These are phyloP conservation scores for Byssothecium circinans DNA, from an alignment of 2,329 filamentous ascomycete species.

Conservation along the genomic window DNA sequence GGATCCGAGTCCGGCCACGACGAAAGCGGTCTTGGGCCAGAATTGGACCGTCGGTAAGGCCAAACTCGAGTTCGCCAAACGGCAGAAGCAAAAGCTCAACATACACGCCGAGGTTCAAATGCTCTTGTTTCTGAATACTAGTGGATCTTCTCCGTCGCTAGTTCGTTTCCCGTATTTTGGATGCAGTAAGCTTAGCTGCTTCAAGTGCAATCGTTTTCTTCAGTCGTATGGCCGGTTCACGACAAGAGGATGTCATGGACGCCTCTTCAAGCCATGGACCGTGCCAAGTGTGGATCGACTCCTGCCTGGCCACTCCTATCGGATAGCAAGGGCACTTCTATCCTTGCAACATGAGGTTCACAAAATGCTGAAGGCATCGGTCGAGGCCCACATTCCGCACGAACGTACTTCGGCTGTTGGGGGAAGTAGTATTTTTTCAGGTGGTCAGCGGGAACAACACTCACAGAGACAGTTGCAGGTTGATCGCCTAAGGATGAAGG, in stretches of 20 bases:
- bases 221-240: slow-evolving; percentile 19
- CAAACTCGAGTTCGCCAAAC: slow-evolving; percentile 21
- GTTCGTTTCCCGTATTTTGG: slow-evolving; percentile 24
- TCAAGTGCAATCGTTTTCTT: slow-evolving; percentile 23
- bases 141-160: slow-evolving; percentile 4
- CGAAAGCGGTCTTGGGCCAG: slow-evolving; percentile 13
- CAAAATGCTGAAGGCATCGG: slow-evolving; percentile 14
- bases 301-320: slow-evolving; percentile 17
- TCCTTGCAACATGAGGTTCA: slow-evolving; percentile 21
- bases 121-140: slow-evolving; percentile 17
- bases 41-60: slow-evolving; percentile 15
- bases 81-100: slow-evolving; percentile 21
- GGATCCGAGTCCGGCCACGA: slow-evolving; percentile 6
- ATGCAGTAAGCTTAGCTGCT: slow-evolving; percentile 29
- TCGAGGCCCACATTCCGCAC: slow-evolving; percentile 10
- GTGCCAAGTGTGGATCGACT: slow-evolving; percentile 17
- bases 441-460: slow-evolving; percentile 7
- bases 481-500: slow-evolving; percentile 18
- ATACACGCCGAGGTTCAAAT: slow-evolving; percentile 27
- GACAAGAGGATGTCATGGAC: slow-evolving; percentile 25
- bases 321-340: slow-evolving; percentile 15
- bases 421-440: slow-evolving; percentile 20
- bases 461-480: slow-evolving; percentile 17
- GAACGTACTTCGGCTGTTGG: slow-evolving; percentile 23
- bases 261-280: slow-evolving; percentile 26